These are phyloP conservation scores for Fusarium continuum DNA, from an alignment of 2,329 filamentous ascomycete genomes.

Conservation along the genomic window DNA sequence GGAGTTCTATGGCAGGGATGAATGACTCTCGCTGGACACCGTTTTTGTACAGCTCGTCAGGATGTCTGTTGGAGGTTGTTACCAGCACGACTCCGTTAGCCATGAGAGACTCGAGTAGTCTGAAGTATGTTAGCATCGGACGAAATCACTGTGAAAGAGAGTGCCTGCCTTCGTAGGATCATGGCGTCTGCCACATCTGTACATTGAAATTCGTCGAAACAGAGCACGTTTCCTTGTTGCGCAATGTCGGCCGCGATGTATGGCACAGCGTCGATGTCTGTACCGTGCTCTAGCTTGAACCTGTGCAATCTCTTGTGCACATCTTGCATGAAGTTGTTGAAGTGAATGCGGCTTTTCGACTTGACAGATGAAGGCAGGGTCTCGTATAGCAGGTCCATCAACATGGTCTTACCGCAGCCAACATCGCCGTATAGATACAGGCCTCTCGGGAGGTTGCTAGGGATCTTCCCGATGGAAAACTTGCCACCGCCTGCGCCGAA, in stretches of 20 bases:
- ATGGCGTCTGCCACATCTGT: conserved; percentile 99
- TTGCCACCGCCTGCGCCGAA: conserved; percentile 62
- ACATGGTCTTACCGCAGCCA: conserved; percentile 97
- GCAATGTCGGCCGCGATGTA: conserved; percentile 97
- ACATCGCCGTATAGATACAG: conserved; percentile 97
- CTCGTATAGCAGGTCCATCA: conserved; percentile 98
- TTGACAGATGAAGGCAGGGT: conserved; percentile 83
- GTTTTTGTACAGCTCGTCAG: conserved; percentile 96
- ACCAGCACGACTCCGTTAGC: conserved; percentile 95
- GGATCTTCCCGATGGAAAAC: conserved; percentile 62
- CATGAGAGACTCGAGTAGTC: conserved; percentile 90
- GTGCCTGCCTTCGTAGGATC: conserved; percentile 79
- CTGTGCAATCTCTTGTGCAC: conserved; percentile 90
- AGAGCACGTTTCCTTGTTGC: conserved; percentile 82
- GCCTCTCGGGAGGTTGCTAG: conserved; percentile 81
- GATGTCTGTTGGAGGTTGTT: conserved; percentile 96
- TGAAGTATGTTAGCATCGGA: conserved; percentile 41
- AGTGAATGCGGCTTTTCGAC: conserved; percentile 92
- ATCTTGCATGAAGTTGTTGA: conserved; percentile 99
- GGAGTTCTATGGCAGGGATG: conserved; percentile 90
- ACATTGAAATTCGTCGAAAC: conserved; percentile 99
- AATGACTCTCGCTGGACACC: conserved; percentile 96
- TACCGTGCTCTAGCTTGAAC: conserved; percentile 89
- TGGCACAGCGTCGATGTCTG: conserved; percentile 87
- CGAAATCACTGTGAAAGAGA: background rate